Base-by-base conservation (phyloP, 805 yeast species). In the Ogataea henricii region DNA sequence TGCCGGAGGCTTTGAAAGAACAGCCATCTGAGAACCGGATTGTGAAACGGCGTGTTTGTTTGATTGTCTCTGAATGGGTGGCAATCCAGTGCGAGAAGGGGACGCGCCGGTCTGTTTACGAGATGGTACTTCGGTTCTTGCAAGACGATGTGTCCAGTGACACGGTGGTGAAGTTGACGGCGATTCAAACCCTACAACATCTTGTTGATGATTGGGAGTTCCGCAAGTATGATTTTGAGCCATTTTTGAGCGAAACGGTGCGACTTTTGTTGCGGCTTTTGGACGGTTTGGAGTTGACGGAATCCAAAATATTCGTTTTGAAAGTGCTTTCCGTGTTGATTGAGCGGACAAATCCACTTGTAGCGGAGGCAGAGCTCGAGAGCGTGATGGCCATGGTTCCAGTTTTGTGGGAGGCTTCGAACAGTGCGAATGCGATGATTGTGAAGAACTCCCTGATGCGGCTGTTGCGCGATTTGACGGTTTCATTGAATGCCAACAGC, bases 131-230 rank as follows among this genome's bases (percentile, higher is more conserved):
- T 16, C 65, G 66, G 33, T 62, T 89, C 53, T 41, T 68, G 10
- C 62, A 71, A 44, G 67, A 75, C 10, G 53, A 71, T 2, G 72
- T 74, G 30, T 36, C 52, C 2, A 79, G 83, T 54, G 98, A 94
- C 63, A 74, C 77, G 46, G 96, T 92, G n/a, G 96, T 94, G 2
- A 77, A 77, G 55, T 63, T 94, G 18, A 81, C 95, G 0, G 83
- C 94, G 0, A 73, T 85, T 13, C 85, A 84, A 57, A 81, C 92
- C 0, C 67, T 91, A 17, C 76, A 82, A 49, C 74, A 79, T 23
- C 73, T 87, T 41, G 72, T 92, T 26, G 91, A 89, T 51, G 97
- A 90, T 58, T 89, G 95, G 88, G 91, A 87, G 51, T 91, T 92
- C 64, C 74, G 81, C 32, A 84, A 87, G 50, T 71, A 68, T 13